Conservation (phyloP, 371 early-diverging fungal genomes). For the Smittium mucronatum region DNA sequence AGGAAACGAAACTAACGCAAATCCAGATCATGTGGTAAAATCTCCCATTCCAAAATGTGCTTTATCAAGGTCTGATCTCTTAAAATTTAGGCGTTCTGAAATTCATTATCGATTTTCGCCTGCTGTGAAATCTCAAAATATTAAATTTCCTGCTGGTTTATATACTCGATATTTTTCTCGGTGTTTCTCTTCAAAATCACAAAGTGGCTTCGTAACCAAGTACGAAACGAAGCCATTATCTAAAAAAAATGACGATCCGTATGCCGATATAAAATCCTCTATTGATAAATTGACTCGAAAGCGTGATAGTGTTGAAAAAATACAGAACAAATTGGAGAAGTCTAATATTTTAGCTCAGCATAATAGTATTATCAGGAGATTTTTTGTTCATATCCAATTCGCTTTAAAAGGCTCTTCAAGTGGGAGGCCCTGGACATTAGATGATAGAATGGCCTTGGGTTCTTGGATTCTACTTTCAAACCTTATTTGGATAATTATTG, state of each 20-base stretch:
- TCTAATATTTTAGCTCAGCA: not conserved
- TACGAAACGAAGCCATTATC: not conserved
- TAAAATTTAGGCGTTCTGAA: no score
- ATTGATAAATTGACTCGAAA: not conserved
- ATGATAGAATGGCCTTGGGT: constrained; percentile 78
- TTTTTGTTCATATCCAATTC: constrained; percentile 21
- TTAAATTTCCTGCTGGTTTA: not conserved
- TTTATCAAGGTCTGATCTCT: not conserved
- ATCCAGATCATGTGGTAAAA: not conserved
- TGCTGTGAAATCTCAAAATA: no score
- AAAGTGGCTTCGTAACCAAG: not conserved
- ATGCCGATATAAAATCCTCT: not conserved
- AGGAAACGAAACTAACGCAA: not conserved
- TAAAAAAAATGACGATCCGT: not conserved
- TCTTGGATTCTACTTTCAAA: constrained; percentile 84
- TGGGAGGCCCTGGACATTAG: constrained; percentile 66
- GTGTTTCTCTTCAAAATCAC: not conserved
- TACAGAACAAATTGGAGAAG: not conserved
- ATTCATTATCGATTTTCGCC: no score
- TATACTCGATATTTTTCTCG: not conserved
- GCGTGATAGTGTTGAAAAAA: not conserved
- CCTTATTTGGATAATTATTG: constrained; percentile 65
- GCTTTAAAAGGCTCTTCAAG: constrained; percentile 24
- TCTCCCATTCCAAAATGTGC: not conserved
- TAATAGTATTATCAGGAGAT: not conserved